phyloP scores from a whole-genome alignment of 2,329 filamentous ascomycete genomes.

The Aplosporella prunicola region DNA sequence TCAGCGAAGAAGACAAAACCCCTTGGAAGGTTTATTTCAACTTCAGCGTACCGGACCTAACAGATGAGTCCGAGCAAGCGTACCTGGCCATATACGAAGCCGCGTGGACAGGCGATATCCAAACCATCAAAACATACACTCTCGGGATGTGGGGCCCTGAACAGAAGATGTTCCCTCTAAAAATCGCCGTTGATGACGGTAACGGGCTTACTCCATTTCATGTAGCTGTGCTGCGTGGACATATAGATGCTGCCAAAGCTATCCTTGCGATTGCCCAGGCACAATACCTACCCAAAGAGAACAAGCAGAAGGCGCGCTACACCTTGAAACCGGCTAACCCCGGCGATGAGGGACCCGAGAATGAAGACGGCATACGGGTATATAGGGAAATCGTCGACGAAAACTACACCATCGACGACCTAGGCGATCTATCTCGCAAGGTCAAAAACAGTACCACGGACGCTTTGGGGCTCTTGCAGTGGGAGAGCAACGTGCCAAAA shows the following conservation, averaged over 20 bases:
- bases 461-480: conserved; percentile 46
- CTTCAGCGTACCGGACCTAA: conserved; percentile 44
- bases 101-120: conserved; percentile 59
- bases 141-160: conserved; percentile 48
- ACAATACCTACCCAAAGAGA: conserved; percentile 54
- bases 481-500: conserved; percentile 15
- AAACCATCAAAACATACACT: conserved; percentile 56
- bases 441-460: conserved; percentile 52
- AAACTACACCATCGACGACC: conserved; percentile 64
- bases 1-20: conserved; percentile 1
- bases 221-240: conserved; percentile 57
- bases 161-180: conserved; percentile 49
- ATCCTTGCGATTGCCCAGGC: conserved; percentile 62
- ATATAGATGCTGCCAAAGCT: conserved; percentile 52
- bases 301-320: conserved; percentile 41
- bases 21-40: conserved; percentile 32
- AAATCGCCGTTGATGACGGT: conserved; percentile 51
- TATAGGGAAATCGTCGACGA: conserved; percentile 51
- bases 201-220: conserved; percentile 52
- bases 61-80: conserved; percentile 43
- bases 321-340: conserved; percentile 29
- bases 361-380: conserved; percentile 24
- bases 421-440: conserved; percentile 58
- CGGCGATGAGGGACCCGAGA: conserved; percentile 20
- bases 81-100: conserved; percentile 53